phyloP scores from a whole-genome alignment of 23 red algal species.

The Gracilaria domingensis region DNA sequence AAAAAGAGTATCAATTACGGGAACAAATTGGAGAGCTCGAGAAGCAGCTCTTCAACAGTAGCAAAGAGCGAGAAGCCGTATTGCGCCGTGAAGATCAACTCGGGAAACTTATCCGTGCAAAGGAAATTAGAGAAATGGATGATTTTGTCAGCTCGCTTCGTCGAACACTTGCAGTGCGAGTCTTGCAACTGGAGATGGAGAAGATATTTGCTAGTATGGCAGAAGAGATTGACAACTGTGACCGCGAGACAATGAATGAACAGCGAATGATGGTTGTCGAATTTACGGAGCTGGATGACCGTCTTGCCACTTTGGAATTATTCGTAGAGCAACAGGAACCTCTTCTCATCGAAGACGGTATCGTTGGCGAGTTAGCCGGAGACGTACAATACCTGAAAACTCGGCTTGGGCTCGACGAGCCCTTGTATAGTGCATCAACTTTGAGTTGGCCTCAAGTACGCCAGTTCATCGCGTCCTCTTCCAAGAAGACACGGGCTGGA shows the following conservation, averaged over 20 bases:
- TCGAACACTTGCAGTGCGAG: slow-evolving; percentile 82
- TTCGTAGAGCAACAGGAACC: slow-evolving; percentile 84
- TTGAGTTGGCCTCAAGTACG: slow-evolving; percentile 77
- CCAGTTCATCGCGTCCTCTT: slow-evolving; percentile 71
- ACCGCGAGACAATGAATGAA: slow-evolving; percentile 65
- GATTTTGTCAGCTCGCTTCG: slow-evolving; percentile 88
- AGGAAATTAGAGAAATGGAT: slow-evolving; percentile 93
- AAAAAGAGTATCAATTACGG: slow-evolving; percentile 49
- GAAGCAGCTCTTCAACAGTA: slow-evolving; percentile 70
- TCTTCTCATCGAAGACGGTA: slow-evolving; percentile 89
- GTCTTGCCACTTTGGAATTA: slow-evolving; percentile 74
- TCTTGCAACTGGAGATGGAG: slow-evolving; percentile 94
- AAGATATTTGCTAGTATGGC: slow-evolving; percentile 80
- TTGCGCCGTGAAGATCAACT: slow-evolving; percentile 93
- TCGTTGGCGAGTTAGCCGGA: slow-evolving; percentile 78
- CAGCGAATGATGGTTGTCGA: slow-evolving; percentile 89
- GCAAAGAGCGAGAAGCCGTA: slow-evolving; percentile 83
- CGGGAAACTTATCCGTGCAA: slow-evolving; percentile 89
- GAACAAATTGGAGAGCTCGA: slow-evolving; percentile 86
- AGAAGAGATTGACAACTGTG: slow-evolving; percentile 76
- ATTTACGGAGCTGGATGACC: slow-evolving; percentile 79
- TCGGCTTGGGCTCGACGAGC: slow-evolving; percentile 87
- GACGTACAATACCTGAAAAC: slow-evolving; percentile 91
- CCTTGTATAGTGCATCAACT: slow-evolving; percentile 77
- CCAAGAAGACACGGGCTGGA: slow-evolving; percentile 78